A percentile compares a stretch with the other conserved stretches of the same genome.
These are phyloP conservation scores for Oidiodendron maius DNA, from an alignment of 495 filamentous ascomycete species.

Conservation along the genomic window DNA sequence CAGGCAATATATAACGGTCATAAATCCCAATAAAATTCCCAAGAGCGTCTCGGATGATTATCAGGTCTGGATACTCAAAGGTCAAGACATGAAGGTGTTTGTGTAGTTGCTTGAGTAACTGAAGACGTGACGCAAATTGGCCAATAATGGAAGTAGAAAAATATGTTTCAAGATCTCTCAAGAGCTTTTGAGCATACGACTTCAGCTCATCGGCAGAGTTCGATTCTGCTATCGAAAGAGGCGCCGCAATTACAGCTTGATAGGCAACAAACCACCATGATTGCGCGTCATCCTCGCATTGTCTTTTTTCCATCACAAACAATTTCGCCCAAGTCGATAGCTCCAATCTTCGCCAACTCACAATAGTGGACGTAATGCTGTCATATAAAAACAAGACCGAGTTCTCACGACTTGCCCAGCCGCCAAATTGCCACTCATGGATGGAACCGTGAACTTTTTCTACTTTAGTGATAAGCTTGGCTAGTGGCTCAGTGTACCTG, in stretches of 20 bases:
- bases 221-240: constrained; percentile 44
- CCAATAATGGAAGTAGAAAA: constrained; percentile 68
- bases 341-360: constrained; percentile 86
- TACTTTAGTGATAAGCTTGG: constrained; percentile 72
- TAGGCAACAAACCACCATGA: constrained; percentile 98
- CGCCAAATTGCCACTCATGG: constrained; percentile 81
- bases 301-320: constrained; percentile 77
- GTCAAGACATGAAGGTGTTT: constrained; percentile 53
- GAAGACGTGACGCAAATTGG: constrained; percentile 68
- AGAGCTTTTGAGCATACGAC: constrained; percentile 57
- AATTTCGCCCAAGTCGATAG: constrained; percentile 85
- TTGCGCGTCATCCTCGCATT: constrained; percentile 66
- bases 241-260: constrained; percentile 73
- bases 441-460: constrained; percentile 79
- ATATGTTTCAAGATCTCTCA: constrained; percentile 69
- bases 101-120: constrained; percentile 66
- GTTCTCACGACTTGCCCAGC: constrained; percentile 75
- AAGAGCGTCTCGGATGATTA: constrained; percentile 50
- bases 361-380: constrained; percentile 65
- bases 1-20: constrained; percentile 56
- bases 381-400: constrained; percentile 64
- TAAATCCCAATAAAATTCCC: constrained; percentile 73
- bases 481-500: constrained; percentile 76
- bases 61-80: constrained; percentile 47
- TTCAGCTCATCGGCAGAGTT: constrained; percentile 51